Evolutionary conservation across 768 basidiomycete genomes (phyloP).

Genomic region (Ramaria sp.): DNA sequence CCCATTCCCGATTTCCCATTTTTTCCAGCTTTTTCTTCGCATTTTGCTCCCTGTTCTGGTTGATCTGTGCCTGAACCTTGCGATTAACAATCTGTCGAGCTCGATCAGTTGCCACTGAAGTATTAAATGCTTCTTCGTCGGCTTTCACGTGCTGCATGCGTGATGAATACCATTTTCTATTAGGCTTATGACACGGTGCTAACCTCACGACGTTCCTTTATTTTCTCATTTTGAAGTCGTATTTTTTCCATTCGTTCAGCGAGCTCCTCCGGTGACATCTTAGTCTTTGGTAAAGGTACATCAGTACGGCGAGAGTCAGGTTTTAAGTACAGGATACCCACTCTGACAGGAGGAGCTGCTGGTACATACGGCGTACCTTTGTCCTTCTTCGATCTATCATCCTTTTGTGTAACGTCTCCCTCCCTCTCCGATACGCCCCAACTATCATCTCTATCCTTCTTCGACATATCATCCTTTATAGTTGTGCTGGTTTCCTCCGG

Average conservation of each 20-base stretch:
- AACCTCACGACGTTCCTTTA: conserved; percentile 54
- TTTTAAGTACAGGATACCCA: conserved; percentile 22
- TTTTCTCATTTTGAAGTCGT: conserved; percentile 63
- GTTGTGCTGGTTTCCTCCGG: no score
- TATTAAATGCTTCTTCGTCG: conserved; percentile 68
- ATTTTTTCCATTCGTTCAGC: conserved; percentile 60
- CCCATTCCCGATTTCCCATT: conserved; percentile 72
- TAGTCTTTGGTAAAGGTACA: conserved; percentile 37
- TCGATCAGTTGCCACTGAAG: conserved; percentile 56
- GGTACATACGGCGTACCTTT: conserved; percentile 67
- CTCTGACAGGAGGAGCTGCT: conserved; percentile 55
- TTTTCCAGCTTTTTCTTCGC: conserved; percentile 77
- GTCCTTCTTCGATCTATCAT: conserved; percentile 21
- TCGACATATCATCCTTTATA: no score
- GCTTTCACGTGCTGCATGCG: conserved; percentile 61
- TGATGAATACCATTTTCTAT: neutral
- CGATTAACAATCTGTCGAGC: conserved; percentile 43
- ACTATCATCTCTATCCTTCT: no score
- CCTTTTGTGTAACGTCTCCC: neutral
- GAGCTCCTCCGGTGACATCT: conserved; percentile 56
- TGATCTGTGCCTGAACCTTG: conserved; percentile 57
- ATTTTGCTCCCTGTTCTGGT: conserved; percentile 66
- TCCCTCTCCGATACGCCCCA: neutral
- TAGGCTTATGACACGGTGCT: neutral
- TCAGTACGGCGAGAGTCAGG: neutral